phyloP scores from a whole-genome alignment of 2,329 filamentous ascomycete genomes.

The Penicillium nordicum region DNA sequence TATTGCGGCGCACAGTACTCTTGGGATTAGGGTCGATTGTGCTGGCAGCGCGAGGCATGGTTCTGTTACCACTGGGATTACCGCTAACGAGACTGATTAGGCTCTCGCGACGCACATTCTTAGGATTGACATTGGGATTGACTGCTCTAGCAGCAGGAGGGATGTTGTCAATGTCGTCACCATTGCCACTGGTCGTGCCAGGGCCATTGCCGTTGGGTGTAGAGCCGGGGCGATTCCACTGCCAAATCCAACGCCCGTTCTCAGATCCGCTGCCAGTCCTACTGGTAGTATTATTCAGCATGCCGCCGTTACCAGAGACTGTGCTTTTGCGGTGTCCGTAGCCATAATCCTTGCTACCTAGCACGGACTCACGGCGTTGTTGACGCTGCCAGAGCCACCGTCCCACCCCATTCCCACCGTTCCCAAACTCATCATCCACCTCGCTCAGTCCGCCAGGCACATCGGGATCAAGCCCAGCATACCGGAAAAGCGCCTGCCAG shows the following conservation, averaged over 20 bases:
- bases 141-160: not conserved
- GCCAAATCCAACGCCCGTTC: conserved; percentile 8
- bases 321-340: conserved; percentile 6
- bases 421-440: not conserved
- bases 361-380: not conserved
- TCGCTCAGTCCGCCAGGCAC: conserved; percentile 1
- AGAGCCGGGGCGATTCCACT: conserved; percentile 3
- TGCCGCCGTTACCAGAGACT: not conserved
- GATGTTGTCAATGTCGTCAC: not conserved
- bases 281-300: not conserved
- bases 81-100: conserved; percentile 5
- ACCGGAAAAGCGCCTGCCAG: conserved; percentile 42
- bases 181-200: not conserved
- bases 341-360: conserved; percentile 2
- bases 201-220: not conserved
- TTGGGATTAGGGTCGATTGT: conserved; percentile 2
- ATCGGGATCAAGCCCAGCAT: conserved; percentile 34
- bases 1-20: conserved; percentile 1
- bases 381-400: conserved; percentile 6
- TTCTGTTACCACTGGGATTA: not conserved
- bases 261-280: not conserved
- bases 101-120: conserved; percentile 1
- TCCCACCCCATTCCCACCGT: not conserved
- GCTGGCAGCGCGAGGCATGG: not conserved
- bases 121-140: not conserved